phyloP scores from a whole-genome alignment of 441 rosid species.

The Aquilaria agallochum region DNA sequence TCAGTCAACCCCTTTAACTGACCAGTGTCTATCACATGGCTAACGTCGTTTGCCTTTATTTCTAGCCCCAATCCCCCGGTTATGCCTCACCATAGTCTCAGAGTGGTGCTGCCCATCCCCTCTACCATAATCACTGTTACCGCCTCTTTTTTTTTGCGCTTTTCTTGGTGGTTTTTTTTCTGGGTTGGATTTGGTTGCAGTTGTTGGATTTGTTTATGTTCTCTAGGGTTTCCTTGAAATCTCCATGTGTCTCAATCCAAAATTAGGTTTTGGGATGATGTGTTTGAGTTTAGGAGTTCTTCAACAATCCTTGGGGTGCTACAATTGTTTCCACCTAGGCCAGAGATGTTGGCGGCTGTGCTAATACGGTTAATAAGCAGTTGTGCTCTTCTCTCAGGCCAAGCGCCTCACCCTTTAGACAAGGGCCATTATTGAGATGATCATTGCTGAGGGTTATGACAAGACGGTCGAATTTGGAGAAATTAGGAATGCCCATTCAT shows the following conservation, averaged over 20 bases:
- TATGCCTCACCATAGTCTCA: no score
- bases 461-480: slow-evolving; percentile 61
- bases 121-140: no score
- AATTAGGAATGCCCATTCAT: slow-evolving; percentile 11
- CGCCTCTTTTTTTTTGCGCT: slow-evolving; percentile 8
- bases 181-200: slow-evolving; percentile 36
- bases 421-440: slow-evolving; percentile 62
- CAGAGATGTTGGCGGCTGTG: background rate
- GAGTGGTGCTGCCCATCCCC: no score
- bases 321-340: slow-evolving; percentile 9
- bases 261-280: slow-evolving; percentile 40
- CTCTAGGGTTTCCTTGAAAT: slow-evolving; percentile 76
- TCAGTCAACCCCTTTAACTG: no score
- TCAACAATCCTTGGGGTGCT: slow-evolving; percentile 49
- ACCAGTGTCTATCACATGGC: no score
- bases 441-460: slow-evolving; percentile 64
- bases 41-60: no score
- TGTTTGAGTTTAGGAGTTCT: slow-evolving; percentile 43
- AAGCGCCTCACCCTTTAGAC: slow-evolving; percentile 66
- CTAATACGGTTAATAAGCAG: slow-evolving; percentile 37
- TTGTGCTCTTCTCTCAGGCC: slow-evolving; percentile 35
- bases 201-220: slow-evolving; percentile 81
- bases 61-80: no score
- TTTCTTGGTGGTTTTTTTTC: slow-evolving; percentile 5
- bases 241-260: slow-evolving; percentile 41